Evolutionary conservation across 2,329 filamentous ascomycete genomes (phyloP).

Genomic region (Neofusicoccum cordaticola): DNA sequence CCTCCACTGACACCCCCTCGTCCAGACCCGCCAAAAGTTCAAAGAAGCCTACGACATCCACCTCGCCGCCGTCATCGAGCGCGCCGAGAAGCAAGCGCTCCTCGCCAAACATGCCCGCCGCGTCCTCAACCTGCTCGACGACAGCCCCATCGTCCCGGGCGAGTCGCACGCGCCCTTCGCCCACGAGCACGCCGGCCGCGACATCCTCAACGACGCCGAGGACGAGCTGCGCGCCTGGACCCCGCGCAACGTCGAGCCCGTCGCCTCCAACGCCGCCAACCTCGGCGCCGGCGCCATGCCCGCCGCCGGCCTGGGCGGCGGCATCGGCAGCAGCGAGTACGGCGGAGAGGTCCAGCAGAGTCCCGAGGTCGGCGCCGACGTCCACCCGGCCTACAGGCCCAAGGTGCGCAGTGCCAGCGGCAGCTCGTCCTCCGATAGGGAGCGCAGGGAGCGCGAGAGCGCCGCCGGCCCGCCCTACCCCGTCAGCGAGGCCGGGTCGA

Average conservation of each 20-base stretch:
- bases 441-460: not conserved
- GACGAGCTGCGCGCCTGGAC: slow-evolving; percentile 79
- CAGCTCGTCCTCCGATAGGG: not conserved
- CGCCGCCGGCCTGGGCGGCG: slow-evolving; percentile 4
- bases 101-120: slow-evolving; percentile 86
- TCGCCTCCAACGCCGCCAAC: slow-evolving; percentile 44
- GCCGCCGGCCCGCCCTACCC: not conserved
- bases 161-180: slow-evolving; percentile 70
- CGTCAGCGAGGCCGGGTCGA: not conserved
- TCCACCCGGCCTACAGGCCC: slow-evolving; percentile 13
- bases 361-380: not conserved
- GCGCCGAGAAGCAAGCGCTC: slow-evolving; percentile 94
- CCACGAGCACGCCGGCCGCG: slow-evolving; percentile 62
- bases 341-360: slow-evolving; percentile 15
- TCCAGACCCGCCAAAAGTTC: slow-evolving; percentile 86
- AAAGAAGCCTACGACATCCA: slow-evolving; percentile 91
- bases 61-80: slow-evolving; percentile 87
- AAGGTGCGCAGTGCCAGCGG: slow-evolving; percentile 7
- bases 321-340: slow-evolving; percentile 1
- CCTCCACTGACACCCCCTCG: not conserved
- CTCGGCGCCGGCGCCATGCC: slow-evolving; percentile 50
- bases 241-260: slow-evolving; percentile 51
- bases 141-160: slow-evolving; percentile 84
- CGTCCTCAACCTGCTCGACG: slow-evolving; percentile 81
- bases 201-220: slow-evolving; percentile 90